Evolutionary conservation across 495 filamentous ascomycete genomes (phyloP), one percentile per base, ranked within the genome.

Genomic region (Amniculicola lignicola): DNA sequence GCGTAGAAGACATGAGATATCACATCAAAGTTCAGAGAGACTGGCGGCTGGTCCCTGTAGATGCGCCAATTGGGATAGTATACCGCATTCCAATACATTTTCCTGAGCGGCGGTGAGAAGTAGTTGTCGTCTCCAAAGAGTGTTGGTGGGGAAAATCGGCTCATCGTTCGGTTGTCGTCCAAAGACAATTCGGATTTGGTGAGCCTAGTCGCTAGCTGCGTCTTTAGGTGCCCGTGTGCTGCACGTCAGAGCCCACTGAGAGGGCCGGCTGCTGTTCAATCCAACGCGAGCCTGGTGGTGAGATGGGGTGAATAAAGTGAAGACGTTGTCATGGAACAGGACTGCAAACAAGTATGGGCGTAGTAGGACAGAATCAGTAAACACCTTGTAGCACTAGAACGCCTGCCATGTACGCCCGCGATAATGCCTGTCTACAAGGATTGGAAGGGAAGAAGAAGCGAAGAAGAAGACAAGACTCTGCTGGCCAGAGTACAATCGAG

Each of bases 11-110:
- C 81, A 64, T 92, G 87, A 48, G 88, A 84, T 35, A 87, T 74
- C 52, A 79, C 76, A 25, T 76, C 79, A 63, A 84, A 77, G 68
- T 88, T 85, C 54, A 96, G 70, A 14, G 82, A 82, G 0, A 85
- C 89, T 1, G 90, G 90, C 18, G 88, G 82, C 57, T 89, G 83
- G 63, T 86, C 81, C 50, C 77, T 77, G 68, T 93, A 92, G 27
- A 92, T 80, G 40, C 84, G 76, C 79, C 85, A 88, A 68, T 93
- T 95, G 2, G 90, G 89, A 74, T 90, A 95, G 70, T 93, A 94
- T n/a, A 88, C 86, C 18, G 85, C 89, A 69, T 95, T 95, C 51
- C 74, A 77, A 64, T 77, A 78, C 72, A 81, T 80, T 35, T 49
- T 59, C 14, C 55, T 29, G 24, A 51, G 40, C 15, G 63, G 61